phyloP scores from a whole-genome alignment of 495 filamentous ascomycete genomes.

The Aspergillus heteromorphus region DNA sequence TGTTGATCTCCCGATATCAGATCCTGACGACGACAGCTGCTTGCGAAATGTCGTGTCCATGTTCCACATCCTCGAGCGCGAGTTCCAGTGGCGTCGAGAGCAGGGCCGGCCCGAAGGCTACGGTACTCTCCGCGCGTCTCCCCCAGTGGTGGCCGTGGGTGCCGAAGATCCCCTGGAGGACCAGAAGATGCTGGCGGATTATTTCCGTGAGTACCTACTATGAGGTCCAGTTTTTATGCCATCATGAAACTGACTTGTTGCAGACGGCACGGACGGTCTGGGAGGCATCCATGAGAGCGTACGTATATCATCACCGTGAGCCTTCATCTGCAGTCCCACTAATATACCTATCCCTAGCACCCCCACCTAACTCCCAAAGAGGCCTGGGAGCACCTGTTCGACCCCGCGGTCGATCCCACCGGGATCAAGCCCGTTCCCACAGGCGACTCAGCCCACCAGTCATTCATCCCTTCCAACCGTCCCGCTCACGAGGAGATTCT shows the following conservation, averaged over 20 bases:
- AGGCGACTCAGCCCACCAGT: slow-evolving; percentile 33
- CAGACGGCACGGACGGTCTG: slow-evolving; percentile 87
- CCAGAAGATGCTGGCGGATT: slow-evolving; percentile 77
- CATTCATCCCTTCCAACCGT: slow-evolving; percentile 65
- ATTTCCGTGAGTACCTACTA: slow-evolving; percentile 66
- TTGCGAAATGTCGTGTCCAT: slow-evolving; percentile 84
- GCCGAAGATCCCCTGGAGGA: slow-evolving; percentile 80
- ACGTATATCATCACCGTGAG: slow-evolving; percentile 23
- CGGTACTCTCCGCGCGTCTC: slow-evolving; percentile 57
- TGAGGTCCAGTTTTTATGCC: neutral
- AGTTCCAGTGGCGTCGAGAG: slow-evolving; percentile 74
- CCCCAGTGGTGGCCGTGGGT: slow-evolving; percentile 81
- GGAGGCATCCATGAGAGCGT: slow-evolving; percentile 83
- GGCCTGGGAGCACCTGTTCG: slow-evolving; percentile 81
- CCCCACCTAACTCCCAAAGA: slow-evolving; percentile 79
- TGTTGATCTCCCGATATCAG: neutral
- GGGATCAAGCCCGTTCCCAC: slow-evolving; percentile 31
- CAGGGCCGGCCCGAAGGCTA: slow-evolving; percentile 64
- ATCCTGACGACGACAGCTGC: slow-evolving; percentile 48
- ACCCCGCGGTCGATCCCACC: slow-evolving; percentile 36
- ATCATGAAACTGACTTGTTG: slow-evolving; percentile 12
- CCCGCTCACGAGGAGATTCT: slow-evolving; percentile 83
- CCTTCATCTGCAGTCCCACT: neutral
- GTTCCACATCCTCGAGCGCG: slow-evolving; percentile 88
- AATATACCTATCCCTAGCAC: slow-evolving; percentile 50